Conservation (phyloP, 2,329 filamentous ascomycete species). For the Aspergillus luchuensis region DNA sequence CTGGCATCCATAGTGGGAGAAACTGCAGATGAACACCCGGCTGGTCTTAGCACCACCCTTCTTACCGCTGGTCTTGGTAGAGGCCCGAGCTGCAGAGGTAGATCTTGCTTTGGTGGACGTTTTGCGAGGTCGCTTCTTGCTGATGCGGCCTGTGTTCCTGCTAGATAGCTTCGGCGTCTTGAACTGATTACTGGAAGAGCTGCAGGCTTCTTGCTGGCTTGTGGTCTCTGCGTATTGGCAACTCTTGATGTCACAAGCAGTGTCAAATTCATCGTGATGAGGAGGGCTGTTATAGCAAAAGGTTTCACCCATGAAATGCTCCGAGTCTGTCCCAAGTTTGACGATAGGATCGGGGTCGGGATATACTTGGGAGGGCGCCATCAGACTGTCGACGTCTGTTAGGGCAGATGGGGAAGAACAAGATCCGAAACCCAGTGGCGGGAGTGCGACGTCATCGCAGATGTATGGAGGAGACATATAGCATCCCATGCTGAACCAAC, state of each 20-base stretch:
- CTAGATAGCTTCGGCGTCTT: neutral
- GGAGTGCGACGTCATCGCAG: constrained; percentile 22
- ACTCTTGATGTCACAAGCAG: neutral
- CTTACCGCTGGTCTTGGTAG: constrained; percentile 11
- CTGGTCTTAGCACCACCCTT: constrained; percentile 9
- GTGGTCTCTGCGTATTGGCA: neutral
- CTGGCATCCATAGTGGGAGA: constrained; percentile 73
- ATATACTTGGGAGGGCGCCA: constrained; percentile 17
- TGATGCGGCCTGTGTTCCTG: neutral
- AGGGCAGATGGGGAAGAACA: constrained; percentile 22
- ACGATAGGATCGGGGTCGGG: constrained; percentile 25
- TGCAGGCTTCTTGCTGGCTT: neutral
- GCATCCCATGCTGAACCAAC: constrained; percentile 21
- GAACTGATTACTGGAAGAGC: neutral
- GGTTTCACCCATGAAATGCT: neutral
- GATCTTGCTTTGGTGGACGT: constrained; percentile 12
- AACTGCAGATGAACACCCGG: constrained; percentile 69
- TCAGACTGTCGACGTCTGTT: constrained; percentile 15
- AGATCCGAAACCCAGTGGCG: constrained; percentile 11
- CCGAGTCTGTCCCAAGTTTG: constrained; percentile 14
- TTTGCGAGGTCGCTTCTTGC: constrained; percentile 6
- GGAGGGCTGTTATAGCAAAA: neutral
- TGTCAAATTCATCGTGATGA: neutral
- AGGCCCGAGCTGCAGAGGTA: constrained; percentile 10
- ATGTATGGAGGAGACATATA: constrained; percentile 23